Conservation (phyloP, 2,329 filamentous ascomycete species). For the Penicillium nordicum region DNA sequence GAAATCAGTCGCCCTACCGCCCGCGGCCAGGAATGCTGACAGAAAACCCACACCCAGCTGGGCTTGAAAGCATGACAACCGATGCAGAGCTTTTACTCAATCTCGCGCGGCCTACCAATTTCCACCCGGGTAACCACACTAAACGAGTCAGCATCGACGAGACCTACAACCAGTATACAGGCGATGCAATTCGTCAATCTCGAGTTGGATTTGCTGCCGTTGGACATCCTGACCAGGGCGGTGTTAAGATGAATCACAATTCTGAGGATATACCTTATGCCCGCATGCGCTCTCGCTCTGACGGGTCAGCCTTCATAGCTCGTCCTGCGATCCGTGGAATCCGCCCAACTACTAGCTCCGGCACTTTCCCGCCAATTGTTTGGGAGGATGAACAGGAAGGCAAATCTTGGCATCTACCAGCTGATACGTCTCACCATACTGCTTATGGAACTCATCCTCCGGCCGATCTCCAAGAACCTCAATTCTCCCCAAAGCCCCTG, state of each 20-base stretch:
- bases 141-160: constrained; percentile 35
- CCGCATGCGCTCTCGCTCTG: constrained; percentile 42
- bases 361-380: constrained; percentile 31
- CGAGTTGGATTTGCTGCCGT: constrained; percentile 20
- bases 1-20: constrained; percentile 45
- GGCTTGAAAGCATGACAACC: constrained; percentile 43
- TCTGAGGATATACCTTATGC: constrained; percentile 28
- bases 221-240: constrained; percentile 14
- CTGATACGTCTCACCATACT: constrained; percentile 10
- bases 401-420: constrained; percentile 10
- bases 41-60: constrained; percentile 30
- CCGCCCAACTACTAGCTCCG: constrained; percentile 40
- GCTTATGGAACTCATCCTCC: constrained; percentile 11
- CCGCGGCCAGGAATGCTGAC: constrained; percentile 26
- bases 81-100: constrained; percentile 50
- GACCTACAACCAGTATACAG: constrained; percentile 24
- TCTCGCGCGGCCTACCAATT: constrained; percentile 41
- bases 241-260: constrained; percentile 17
- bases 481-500: constrained; percentile 12
- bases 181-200: constrained; percentile 23
- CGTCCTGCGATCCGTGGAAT: constrained; percentile 36
- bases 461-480: constrained; percentile 5
- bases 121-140: constrained; percentile 25
- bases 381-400: constrained; percentile 33
- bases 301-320: constrained; percentile 40